Percentiles rank a stretch among this genome's conserved stretches.
Evolutionary conservation across 331 rosid genomes (phyloP).

Genomic region (Arachis monticola): DNA sequence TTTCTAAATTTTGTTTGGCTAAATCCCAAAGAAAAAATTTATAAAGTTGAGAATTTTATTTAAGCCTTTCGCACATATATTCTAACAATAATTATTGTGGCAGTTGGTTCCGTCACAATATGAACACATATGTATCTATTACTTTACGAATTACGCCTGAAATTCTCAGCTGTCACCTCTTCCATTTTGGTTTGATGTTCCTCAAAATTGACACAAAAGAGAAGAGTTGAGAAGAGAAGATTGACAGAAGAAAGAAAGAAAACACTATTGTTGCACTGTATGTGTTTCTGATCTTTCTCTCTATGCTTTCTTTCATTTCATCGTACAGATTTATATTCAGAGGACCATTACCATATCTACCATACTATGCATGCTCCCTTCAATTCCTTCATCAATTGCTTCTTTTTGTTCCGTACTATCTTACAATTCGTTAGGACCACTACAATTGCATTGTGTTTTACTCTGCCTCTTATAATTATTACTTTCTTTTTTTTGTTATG

Average conservation of each 20-base stretch:
- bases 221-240: neutral
- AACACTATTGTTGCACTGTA: constrained; percentile 41
- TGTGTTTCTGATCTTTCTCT: constrained; percentile 18
- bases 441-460: neutral
- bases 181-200: constrained; percentile 32
- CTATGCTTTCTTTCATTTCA: constrained; percentile 14
- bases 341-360: neutral
- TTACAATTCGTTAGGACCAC: neutral
- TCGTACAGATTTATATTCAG: neutral
- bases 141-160: neutral
- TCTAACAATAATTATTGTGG: neutral
- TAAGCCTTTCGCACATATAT: too few species aligned
- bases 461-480: neutral
- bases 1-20: too few species aligned
- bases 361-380: neutral
- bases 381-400: neutral
- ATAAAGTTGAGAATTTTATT: too few species aligned
- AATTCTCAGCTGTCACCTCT: constrained; percentile 42
- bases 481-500: neutral
- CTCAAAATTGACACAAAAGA: constrained; percentile 8
- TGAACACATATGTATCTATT: neutral
- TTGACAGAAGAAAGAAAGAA: constrained; percentile 1
- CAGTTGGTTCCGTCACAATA: neutral
- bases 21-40: too few species aligned
- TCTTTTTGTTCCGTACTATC: neutral